Conservation (phyloP, 106 monocot species). For the Allium fistulosum region DNA sequence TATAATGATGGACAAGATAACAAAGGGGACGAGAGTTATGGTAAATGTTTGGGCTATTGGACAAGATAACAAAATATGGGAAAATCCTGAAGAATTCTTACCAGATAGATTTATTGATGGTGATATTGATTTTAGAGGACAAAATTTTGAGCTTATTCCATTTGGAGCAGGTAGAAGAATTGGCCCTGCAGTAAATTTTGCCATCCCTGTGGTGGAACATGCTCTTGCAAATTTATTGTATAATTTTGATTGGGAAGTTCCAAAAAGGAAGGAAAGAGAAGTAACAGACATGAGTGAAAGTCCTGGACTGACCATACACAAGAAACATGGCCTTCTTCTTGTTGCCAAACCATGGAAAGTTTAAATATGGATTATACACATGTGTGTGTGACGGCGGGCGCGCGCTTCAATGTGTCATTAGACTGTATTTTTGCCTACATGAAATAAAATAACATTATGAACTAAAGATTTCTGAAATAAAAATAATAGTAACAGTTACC, state of each 20-base stretch:
- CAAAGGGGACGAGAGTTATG: neutral
- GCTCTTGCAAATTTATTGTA: neutral
- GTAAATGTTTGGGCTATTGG: slow-evolving; percentile 4
- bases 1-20: too few relatives aligned
- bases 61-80: neutral
- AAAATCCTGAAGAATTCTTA: neutral
- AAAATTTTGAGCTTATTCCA: neutral
- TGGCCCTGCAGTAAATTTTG: neutral
- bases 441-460: too few relatives aligned
- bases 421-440: too few relatives aligned
- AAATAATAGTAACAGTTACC: too few relatives aligned
- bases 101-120: neutral
- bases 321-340: neutral
- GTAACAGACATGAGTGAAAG: neutral
- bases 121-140: neutral
- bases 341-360: neutral
- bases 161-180: neutral
- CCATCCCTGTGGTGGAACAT: neutral
- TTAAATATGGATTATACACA: too few relatives aligned
- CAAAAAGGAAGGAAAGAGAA: neutral
- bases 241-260: neutral
- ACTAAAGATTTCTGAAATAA: too few relatives aligned
- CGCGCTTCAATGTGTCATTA: too few relatives aligned
- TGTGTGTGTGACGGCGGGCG: too few relatives aligned
- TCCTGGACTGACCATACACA: neutral